Evolutionary conservation across 176 grass and related monocot genomes (phyloP).

Genomic region (Carex myosuroides): DNA sequence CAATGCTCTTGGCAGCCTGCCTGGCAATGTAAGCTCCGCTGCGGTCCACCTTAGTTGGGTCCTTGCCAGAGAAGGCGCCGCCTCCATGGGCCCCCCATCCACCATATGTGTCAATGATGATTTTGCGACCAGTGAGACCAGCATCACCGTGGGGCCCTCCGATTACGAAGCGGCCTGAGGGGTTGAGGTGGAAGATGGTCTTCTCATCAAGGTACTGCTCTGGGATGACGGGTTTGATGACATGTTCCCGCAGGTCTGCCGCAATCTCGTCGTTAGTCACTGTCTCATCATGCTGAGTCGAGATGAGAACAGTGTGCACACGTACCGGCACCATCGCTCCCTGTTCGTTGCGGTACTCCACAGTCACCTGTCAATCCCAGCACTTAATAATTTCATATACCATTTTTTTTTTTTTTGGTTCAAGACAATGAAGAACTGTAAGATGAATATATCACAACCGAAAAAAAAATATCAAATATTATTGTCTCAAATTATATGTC

Average conservation of each 20-base stretch:
- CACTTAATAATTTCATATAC: not conserved
- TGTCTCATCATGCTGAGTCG: conserved; percentile 16
- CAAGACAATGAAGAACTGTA: not conserved
- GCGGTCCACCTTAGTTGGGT: conserved; percentile 17
- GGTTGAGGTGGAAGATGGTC: conserved; percentile 22
- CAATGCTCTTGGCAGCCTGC: conserved; percentile 18
- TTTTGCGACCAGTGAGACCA: conserved; percentile 12
- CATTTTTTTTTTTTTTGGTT: not conserved
- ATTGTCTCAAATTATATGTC: too few relatives aligned
- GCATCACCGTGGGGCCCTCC: conserved; percentile 11
- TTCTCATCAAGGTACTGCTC: conserved; percentile 11
- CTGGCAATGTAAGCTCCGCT: conserved; percentile 13
- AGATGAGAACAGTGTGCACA: conserved; percentile 10
- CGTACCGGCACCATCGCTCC: conserved; percentile 15
- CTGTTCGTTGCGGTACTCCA: conserved; percentile 14
- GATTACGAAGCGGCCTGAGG: conserved; percentile 10
- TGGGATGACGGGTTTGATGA: conserved; percentile 10
- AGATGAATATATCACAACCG: not conserved
- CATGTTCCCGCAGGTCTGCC: not conserved
- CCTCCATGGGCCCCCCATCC: conserved; percentile 16
- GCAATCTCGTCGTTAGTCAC: conserved; percentile 20
- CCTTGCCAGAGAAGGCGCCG: conserved; percentile 13
- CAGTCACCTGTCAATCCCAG: conserved; percentile 1
- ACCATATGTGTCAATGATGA: conserved; percentile 18
- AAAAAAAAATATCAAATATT: too few relatives aligned